Conservation (phyloP, 139 green algal genomes). For the Coelastrella sp. region DNA sequence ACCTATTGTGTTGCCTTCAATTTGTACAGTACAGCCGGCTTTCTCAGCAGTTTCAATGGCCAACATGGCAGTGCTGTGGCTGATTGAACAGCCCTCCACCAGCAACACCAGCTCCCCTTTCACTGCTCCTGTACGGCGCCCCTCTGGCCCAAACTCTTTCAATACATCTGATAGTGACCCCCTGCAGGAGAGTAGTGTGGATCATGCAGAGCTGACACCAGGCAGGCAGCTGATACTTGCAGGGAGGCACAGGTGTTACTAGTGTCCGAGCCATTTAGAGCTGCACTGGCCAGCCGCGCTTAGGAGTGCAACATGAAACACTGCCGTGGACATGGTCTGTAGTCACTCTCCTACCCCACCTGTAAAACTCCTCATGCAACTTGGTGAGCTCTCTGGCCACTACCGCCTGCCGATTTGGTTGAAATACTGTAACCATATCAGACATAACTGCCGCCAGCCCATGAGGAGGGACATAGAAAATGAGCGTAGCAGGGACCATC, state of each 20-base stretch:
- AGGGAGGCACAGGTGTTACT: too few relatives aligned
- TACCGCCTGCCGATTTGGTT: conserved; percentile 63
- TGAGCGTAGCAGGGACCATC: conserved; percentile 64
- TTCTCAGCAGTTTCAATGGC: background rate
- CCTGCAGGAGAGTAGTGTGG: too few relatives aligned
- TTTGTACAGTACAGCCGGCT: background rate
- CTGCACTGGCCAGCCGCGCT: too few relatives aligned
- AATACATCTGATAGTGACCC: conserved; percentile 27
- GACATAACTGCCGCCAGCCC: conserved; percentile 63
- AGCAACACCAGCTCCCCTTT: conserved; percentile 81
- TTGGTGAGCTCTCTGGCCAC: conserved; percentile 94
- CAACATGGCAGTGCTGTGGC: background rate
- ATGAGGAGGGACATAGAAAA: conserved; percentile 86
- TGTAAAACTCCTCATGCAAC: conserved; percentile 87
- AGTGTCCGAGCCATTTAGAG: too few relatives aligned
- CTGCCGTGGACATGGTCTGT: background rate
- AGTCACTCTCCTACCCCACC: conserved; percentile 48
- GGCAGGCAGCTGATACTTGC: too few relatives aligned
- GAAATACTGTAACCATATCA: conserved; percentile 75
- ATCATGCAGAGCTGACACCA: too few relatives aligned
- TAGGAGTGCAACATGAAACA: background rate
- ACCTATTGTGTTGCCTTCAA: background rate
- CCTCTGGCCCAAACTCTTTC: conserved; percentile 44
- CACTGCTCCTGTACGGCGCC: conserved; percentile 26
- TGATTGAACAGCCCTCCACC: conserved; percentile 63